Base-by-base conservation (phyloP, 257 asterid genomes). In the Plectranthus barbatus region DNA sequence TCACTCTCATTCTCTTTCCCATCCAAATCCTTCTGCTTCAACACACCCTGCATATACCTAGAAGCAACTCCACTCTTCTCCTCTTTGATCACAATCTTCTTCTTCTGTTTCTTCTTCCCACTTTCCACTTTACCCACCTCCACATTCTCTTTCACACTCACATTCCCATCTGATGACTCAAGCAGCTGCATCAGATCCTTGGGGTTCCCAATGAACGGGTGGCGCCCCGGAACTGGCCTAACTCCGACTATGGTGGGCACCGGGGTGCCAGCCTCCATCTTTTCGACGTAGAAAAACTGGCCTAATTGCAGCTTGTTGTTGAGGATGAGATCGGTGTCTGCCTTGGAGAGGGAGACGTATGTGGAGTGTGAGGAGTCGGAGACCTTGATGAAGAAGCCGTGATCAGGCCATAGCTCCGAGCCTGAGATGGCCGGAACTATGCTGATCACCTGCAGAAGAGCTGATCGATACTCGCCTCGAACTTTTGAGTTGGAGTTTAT, bases 351-450 rank as follows among this genome's bases (percentile, higher is more conserved):
- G 0, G 95, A 70, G 14, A 83, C 95, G 53, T 86, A 91, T 1
- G 96, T 86, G 0, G 98, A 86, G 72, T 91, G 96, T 10, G 98
- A 86, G 8, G 96, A 88, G 62, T 88, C 95, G 0, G 96, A 91
- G 64, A 91, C 90, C 78, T 91, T 91, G n/a, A 91, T 50, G 85
- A 84, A 88, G 74, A 86, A 91, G 8, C 96, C 96, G 15, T 80
- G 95, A 39, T 86, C 81, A 0, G 98, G 98, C 85, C 87, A 88
- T 0, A 88, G 63, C 45, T 91, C 95, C 0, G 90, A 75, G 7
- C 95, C 96, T 0, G 77, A 68, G 64, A 88, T 70, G 26, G 95
- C 95, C 1, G 96, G 96, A 18, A 91, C 95, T 11, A 91, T 88
- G 84, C 86, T 84, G 79, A 86, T 83, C 24, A 84, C 95, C 60